These are phyloP conservation scores for Paragyromitra xinjiangensis DNA, from an alignment of 495 filamentous ascomycete species.

Conservation along the genomic window DNA sequence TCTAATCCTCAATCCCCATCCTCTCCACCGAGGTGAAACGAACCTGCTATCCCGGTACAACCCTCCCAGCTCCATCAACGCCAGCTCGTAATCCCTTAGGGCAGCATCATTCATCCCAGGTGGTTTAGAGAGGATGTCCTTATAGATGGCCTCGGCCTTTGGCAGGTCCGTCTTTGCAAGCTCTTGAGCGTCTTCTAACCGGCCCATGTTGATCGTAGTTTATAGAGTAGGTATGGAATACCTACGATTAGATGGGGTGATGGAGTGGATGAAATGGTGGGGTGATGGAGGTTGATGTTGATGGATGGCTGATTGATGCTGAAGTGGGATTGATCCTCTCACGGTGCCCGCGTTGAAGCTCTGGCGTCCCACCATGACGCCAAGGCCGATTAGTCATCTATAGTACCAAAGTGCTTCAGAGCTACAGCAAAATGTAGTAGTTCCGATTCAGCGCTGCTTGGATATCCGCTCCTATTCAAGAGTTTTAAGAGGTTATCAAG, in stretches of 20 bases:
- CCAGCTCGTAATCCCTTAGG: slow-evolving; percentile 84
- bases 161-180: slow-evolving; percentile 77
- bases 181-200: slow-evolving; percentile 85
- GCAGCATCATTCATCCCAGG: slow-evolving; percentile 85
- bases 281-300: slow-evolving; percentile 15
- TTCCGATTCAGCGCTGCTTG: background rate
- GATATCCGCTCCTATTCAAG: background rate
- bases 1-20: slow-evolving; percentile 23
- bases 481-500: background rate
- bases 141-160: slow-evolving; percentile 83
- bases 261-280: slow-evolving; percentile 42
- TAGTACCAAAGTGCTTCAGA: background rate
- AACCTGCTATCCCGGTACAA: slow-evolving; percentile 88
- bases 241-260: slow-evolving; percentile 9
- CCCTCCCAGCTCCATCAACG: slow-evolving; percentile 85
- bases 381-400: slow-evolving; percentile 50
- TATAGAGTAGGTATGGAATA: background rate
- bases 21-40: slow-evolving; percentile 34
- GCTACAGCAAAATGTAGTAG: background rate
- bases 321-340: slow-evolving; percentile 41
- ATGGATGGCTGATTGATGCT: slow-evolving; percentile 45
- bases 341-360: slow-evolving; percentile 44
- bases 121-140: slow-evolving; percentile 83
- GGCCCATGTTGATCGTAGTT: slow-evolving; percentile 54
- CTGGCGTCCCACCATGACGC: slow-evolving; percentile 36